Percentiles rank a stretch among this genome's conserved stretches.
phyloP scores from a whole-genome alignment of 129 eudicot genomes.

The Chrysanthemum seticuspe region DNA sequence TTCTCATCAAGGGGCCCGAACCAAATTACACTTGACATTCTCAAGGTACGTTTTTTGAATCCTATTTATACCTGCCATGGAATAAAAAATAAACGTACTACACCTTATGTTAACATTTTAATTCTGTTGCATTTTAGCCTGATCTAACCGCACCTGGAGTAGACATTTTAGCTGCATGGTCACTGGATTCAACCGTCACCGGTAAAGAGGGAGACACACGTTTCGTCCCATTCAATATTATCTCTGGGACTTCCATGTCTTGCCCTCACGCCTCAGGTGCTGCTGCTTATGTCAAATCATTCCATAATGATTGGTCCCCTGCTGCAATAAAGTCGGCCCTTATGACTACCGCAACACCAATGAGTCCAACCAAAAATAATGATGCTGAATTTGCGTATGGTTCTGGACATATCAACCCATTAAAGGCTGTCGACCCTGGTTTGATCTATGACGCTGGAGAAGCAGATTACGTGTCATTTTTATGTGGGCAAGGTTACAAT shows the following conservation, averaged over 20 bases:
- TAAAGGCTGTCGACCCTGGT: conserved; percentile 43
- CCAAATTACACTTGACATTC: conserved; percentile 53
- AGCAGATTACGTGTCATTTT: conserved; percentile 37
- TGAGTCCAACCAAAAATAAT: conserved; percentile 28
- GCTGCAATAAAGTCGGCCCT: conserved; percentile 68
- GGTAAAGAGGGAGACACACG: conserved; percentile 44
- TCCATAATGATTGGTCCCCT: conserved; percentile 62
- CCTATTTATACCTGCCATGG: neutral
- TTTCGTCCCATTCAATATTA: conserved; percentile 43
- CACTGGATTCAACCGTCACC: conserved; percentile 37
- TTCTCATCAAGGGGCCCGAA: conserved; percentile 86
- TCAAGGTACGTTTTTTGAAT: conserved; percentile 41
- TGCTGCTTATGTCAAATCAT: conserved; percentile 63
- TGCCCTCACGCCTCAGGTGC: conserved; percentile 73
- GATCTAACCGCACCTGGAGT: conserved; percentile 67
- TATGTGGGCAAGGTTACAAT: conserved; percentile 56
- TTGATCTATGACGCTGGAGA: conserved; percentile 46
- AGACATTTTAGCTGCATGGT: conserved; percentile 64
- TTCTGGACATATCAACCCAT: conserved; percentile 48
- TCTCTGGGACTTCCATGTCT: conserved; percentile 70
- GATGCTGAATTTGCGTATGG: conserved; percentile 59
- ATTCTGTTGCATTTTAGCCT: conserved; percentile 38
- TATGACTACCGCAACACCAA: conserved; percentile 55
- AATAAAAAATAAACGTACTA: neutral
- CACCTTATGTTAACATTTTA: neutral